Evolutionary conservation across 2,329 filamentous ascomycete genomes (phyloP), one percentile per base, ranked within the genome.

Genomic region (Sarocladiaceae sp.): DNA sequence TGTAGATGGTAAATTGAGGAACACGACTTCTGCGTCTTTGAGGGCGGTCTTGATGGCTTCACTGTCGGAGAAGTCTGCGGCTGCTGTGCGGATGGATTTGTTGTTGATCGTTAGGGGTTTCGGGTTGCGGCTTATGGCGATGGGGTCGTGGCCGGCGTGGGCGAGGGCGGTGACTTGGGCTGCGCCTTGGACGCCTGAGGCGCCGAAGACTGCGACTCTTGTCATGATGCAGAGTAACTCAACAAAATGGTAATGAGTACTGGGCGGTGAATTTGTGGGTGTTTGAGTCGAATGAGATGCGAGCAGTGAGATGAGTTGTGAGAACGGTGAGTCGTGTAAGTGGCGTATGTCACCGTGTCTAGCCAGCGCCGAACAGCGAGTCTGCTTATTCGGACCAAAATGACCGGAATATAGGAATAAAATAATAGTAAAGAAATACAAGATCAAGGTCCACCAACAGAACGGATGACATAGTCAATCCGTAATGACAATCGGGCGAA

Each of bases 171-270:
- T 52, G 22, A 62, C 55, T 54, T 62, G 61, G 23, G 60, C 60
- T 18, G 56, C 56, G 39, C 61, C 60, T 23, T 64, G 61, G 8
- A 62, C 61, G 18, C 61, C 60, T 3, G 60, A 61, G 18, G 61
- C 61, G 22, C 61, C 61, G 47, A 64, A 64, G 13, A 64, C 60
- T n/a, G 58, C 55, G n/a, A 64, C 60, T 23, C 56, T 57, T 33
- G 51, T 54, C 61, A 64, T 64, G 29, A 13, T 37, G 35, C 12
- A n/a, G n/a, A n/a, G n/a, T n/a, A n/a, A n/a, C n/a, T n/a, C n/a
- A n/a, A n/a, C n/a, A n/a, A n/a, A n/a, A n/a, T 33, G 29, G 29
- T 33, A 33, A 10, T 33, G 10, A 33, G 29, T 33, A 15, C 29
- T 33, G 29, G 29, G 15, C 29, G 29, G 29, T 15, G 29, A 33